A percentile compares a stretch with the other conserved stretches of the same genome.
These are phyloP conservation scores for Wallacemonas collosoma DNA, from an alignment of 208 protist genomes.

Conservation along the genomic window DNA sequence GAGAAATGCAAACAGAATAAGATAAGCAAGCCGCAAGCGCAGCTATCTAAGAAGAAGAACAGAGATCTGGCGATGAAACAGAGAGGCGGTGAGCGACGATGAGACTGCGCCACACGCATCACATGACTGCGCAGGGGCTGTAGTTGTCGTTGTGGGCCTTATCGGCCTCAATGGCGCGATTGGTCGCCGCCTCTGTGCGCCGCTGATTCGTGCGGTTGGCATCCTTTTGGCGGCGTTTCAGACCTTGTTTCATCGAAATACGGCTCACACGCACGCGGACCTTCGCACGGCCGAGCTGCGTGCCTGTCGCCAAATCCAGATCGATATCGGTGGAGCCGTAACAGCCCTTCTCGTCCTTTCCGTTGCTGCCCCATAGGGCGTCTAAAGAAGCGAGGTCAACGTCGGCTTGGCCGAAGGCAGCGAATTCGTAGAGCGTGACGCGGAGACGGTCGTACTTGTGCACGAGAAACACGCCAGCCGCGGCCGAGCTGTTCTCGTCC, in stretches of 20 bases:
- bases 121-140: constrained; percentile 35
- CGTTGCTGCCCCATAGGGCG: constrained; percentile 35
- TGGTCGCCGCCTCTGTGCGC: constrained; percentile 5
- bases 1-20: no score
- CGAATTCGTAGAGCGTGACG: constrained; percentile 68
- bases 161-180: constrained; percentile 12
- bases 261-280: constrained; percentile 51
- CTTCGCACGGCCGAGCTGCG: constrained; percentile 31
- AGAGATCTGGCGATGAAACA: no score
- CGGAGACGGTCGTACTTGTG: constrained; percentile 74
- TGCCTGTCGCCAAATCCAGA: constrained; percentile 10
- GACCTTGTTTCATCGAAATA: constrained; percentile 36
- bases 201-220: constrained; percentile 31
- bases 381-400: constrained; percentile 56
- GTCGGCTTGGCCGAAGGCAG: constrained; percentile 63
- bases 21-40: no score
- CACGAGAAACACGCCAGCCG: constrained; percentile 54
- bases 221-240: constrained; percentile 29
- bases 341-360: constrained; percentile 13
- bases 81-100: no score
- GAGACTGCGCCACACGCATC: not conserved
- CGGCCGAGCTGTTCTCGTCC: constrained; percentile 35
- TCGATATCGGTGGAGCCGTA: constrained; percentile 33
- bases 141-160: constrained; percentile 33
- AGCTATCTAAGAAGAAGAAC: no score